Evolutionary conservation across 2,329 filamentous ascomycete species (phyloP), one percentile per base, ranked within the genome.

Genomic region (Phoma herbarum): DNA sequence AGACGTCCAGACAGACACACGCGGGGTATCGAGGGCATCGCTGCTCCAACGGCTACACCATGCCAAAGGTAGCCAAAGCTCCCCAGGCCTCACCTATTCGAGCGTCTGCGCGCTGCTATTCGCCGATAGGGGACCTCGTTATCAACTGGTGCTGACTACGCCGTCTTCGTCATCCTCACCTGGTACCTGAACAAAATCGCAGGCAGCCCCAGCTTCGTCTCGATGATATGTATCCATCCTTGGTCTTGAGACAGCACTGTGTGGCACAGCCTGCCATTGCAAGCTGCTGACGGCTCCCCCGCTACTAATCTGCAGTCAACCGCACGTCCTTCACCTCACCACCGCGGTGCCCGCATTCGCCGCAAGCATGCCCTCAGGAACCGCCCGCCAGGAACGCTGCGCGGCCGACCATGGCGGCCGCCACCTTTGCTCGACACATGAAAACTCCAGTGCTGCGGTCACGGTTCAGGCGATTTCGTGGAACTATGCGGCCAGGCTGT

Each of bases 121-220:
- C 33, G 52, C 29, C 44, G 52, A 57, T 57, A 60, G 33, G 16
- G 16, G 18, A 11, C 7, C 16, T 25, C 29, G 22, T 37, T 39
- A 48, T 52, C 52, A 49, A 48, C 46, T 20, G 22, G 37, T 23
- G 52, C 49, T 58, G 49, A 58, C 48, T 35, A 51, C 35, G 14
- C 23, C 37, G 5, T 25, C 37, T 44, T 52, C 55, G 48, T 58
- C 56, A 58, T 53, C 56, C 10, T 48, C 45, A 6, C 25, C 7
- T 3, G n/a, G 7, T 44, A 35, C 28, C 44, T 33, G 28, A 16
- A 33, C 46, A 42, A 44, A 45, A 41, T 23, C 10, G 47, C 46
- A 41, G 28, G 11, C 12, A 41, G 26, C 16, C 54, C 33, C 33
- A 22, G 4, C 14, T 41, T 20, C 20, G 9, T 20, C 7, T 23